These are phyloP conservation scores for Dendrothele bispora DNA, from an alignment of 768 basidiomycete species.

Conservation along the genomic window DNA sequence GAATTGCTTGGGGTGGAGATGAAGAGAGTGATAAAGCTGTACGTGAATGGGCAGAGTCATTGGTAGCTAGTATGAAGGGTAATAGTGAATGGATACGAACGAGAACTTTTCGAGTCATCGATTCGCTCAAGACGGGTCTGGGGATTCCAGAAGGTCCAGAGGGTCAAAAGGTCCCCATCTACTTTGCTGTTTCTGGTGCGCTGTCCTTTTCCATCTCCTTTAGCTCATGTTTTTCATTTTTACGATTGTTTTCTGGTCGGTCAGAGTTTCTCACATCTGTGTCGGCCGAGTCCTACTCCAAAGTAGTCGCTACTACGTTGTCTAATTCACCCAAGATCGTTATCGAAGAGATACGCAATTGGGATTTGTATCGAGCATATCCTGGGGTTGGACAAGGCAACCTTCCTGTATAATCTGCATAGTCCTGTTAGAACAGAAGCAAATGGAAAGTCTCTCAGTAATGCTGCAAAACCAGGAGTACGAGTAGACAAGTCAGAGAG, in stretches of 20 bases:
- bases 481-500: too few species aligned
- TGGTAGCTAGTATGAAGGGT: slow-evolving; percentile 15
- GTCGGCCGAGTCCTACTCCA: slow-evolving; percentile 16
- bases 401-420: too few species aligned
- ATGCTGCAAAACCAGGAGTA: too few species aligned
- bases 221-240: background rate
- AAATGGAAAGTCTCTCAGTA: too few species aligned
- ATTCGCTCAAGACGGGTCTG: slow-evolving; percentile 37
- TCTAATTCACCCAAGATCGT: slow-evolving; percentile 13
- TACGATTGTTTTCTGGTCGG: slow-evolving; percentile 2
- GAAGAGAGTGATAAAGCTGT: slow-evolving; percentile 6
- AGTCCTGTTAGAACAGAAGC: too few species aligned
- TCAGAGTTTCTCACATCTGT: slow-evolving; percentile 20
- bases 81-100: slow-evolving; percentile 39
- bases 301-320: slow-evolving; percentile 6
- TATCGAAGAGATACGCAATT: slow-evolving; percentile 30
- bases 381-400: slow-evolving; percentile 42
- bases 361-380: slow-evolving; percentile 49
- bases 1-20: slow-evolving; percentile 16
- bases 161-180: slow-evolving; percentile 32
- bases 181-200: slow-evolving; percentile 42
- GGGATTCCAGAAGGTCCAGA: slow-evolving; percentile 23
- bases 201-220: slow-evolving; percentile 2
- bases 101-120: slow-evolving; percentile 38
- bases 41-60: slow-evolving; percentile 23